phyloP scores from a whole-genome alignment of 208 protist species.

The Vickermania ingenoplastis region DNA sequence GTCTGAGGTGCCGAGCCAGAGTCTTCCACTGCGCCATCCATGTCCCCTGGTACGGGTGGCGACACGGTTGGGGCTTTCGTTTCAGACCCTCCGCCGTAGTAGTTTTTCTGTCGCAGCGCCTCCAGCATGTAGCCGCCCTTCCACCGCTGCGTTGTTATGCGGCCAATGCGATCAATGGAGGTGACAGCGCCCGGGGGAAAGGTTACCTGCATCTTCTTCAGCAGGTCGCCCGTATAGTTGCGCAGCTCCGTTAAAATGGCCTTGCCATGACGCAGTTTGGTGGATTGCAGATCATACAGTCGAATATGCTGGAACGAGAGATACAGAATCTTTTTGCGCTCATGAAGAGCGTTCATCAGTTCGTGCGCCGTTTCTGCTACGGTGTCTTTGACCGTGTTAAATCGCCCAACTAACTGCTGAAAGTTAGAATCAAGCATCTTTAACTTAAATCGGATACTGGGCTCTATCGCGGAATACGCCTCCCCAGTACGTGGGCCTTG shows the following conservation, averaged over 20 bases:
- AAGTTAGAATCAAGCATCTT: constrained; percentile 87
- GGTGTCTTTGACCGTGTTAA: constrained; percentile 76
- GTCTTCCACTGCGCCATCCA: background rate
- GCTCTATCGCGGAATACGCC: constrained; percentile 69
- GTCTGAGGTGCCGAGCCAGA: constrained; percentile 11
- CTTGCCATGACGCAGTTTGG: constrained; percentile 66
- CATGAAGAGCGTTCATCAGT: constrained; percentile 78
- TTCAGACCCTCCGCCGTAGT: constrained; percentile 3
- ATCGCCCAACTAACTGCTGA: constrained; percentile 79
- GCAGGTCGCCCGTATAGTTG: constrained; percentile 39
- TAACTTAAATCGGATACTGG: constrained; percentile 81
- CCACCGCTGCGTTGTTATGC: constrained; percentile 76
- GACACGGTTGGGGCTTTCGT: background rate
- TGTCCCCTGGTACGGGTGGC: background rate
- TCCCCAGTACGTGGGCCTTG: constrained; percentile 45
- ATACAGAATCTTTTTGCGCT: constrained; percentile 86
- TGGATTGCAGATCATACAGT: constrained; percentile 82
- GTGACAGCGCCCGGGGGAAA: constrained; percentile 72
- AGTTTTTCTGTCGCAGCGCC: constrained; percentile 46
- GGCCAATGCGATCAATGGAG: constrained; percentile 77
- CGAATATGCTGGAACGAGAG: constrained; percentile 90
- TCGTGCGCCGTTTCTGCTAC: constrained; percentile 78
- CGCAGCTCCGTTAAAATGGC: constrained; percentile 69
- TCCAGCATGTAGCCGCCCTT: constrained; percentile 78
- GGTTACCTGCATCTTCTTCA: constrained; percentile 55